Conservation (phyloP, 2,329 filamentous ascomycete genomes). For the Ascocoryne sarcoides region DNA sequence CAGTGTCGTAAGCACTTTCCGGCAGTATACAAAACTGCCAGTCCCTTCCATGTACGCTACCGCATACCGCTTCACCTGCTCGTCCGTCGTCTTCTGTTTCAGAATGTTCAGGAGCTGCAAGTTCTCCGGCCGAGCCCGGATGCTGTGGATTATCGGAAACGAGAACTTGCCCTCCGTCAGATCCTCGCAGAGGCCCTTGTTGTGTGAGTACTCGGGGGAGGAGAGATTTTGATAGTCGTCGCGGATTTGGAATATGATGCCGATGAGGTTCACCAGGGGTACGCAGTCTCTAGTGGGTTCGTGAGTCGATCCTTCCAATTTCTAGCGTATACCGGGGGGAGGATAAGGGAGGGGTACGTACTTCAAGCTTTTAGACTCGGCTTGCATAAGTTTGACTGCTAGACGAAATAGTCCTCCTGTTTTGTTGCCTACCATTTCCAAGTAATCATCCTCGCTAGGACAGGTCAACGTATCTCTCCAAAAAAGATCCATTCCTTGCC, state of each 20-base stretch:
- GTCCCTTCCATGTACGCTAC: conserved; percentile 84
- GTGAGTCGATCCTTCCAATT: conserved; percentile 4
- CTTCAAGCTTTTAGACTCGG: conserved; percentile 46
- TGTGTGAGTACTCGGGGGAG: conserved; percentile 64
- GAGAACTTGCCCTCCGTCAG: conserved; percentile 96
- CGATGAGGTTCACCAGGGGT: conserved; percentile 75
- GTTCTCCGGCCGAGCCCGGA: conserved; percentile 65
- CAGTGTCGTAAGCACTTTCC: conserved; percentile 55
- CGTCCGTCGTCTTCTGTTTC: conserved; percentile 78
- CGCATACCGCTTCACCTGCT: conserved; percentile 85
- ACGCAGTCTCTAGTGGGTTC: conserved; percentile 54
- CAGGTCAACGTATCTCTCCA: conserved; percentile 81
- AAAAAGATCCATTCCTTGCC: conserved; percentile 86
- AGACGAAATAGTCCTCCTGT: conserved; percentile 80
- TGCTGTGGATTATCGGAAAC: conserved; percentile 90
- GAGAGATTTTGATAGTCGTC: conserved; percentile 91
- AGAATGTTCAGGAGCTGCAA: conserved; percentile 84
- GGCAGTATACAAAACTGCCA: conserved; percentile 82
- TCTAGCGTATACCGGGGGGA: conserved; percentile 1
- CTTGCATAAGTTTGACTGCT: conserved; percentile 82
- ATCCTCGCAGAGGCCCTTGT: conserved; percentile 93
- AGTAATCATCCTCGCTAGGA: conserved; percentile 78
- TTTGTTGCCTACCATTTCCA: conserved; percentile 92
- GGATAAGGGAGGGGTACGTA: conserved; percentile 17
- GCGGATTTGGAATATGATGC: conserved; percentile 81